Conservation (phyloP, 805 yeast species). For the Brettanomyces bruxellensis region DNA sequence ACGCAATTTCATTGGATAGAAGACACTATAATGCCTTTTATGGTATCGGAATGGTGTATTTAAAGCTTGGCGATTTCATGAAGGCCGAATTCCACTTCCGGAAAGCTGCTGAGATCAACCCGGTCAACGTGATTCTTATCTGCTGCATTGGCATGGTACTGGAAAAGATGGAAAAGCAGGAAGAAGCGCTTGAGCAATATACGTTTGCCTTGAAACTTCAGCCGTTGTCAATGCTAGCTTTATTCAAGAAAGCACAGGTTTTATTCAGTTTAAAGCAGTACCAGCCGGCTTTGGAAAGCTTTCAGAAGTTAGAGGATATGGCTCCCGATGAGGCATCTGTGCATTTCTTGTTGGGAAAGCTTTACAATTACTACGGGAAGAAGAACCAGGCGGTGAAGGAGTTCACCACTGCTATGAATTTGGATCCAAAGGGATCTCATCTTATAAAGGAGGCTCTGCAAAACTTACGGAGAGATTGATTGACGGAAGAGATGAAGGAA, state of each 20-base stretch:
- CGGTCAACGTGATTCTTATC: constrained; percentile 77
- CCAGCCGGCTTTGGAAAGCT: constrained; percentile 62
- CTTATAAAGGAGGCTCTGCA: constrained; percentile 81
- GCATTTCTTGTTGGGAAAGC: constrained; percentile 80
- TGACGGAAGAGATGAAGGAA: not conserved
- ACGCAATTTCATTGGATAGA: constrained; percentile 66
- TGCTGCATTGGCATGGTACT: constrained; percentile 93
- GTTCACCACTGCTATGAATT: constrained; percentile 78
- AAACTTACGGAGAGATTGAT: constrained; percentile 20
- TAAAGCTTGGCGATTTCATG: constrained; percentile 75
- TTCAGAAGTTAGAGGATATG: constrained; percentile 59
- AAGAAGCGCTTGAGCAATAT: constrained; percentile 72
- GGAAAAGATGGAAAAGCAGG: constrained; percentile 62
- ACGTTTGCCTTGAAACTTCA: constrained; percentile 76
- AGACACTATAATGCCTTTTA: constrained; percentile 91
- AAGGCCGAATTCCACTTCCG: constrained; percentile 82
- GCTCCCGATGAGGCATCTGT: constrained; percentile 96
- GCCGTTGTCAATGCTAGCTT: constrained; percentile 77
- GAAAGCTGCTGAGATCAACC: constrained; percentile 82
- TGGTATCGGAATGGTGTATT: constrained; percentile 90
- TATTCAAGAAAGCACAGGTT: constrained; percentile 82
- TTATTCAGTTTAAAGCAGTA: constrained; percentile 64
- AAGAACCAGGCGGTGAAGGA: constrained; percentile 74
- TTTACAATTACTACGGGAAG: constrained; percentile 68
- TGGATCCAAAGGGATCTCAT: constrained; percentile 90